Evolutionary conservation across 306 rosid species (phyloP), one percentile per base, ranked within the genome.

Genomic region (Cercis canadensis): DNA sequence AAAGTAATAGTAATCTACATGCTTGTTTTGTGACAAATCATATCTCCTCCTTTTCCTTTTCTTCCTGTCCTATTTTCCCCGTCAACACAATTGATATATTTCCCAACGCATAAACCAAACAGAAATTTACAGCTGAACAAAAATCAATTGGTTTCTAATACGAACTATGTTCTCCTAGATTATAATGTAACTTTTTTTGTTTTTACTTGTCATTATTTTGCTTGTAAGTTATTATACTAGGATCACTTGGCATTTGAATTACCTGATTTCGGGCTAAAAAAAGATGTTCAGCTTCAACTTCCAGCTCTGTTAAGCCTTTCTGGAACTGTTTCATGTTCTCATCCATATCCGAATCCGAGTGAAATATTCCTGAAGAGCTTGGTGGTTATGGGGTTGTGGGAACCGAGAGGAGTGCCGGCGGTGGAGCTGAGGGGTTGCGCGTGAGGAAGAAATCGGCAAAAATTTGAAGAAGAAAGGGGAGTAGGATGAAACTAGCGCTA

Each of bases 261-360:
- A 92, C 90, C 90, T 87, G 88, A 36, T 81, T 78, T 41, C 91
- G 88, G 40, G 98, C 88, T 59, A 93, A 73, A 64, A 93, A 87
- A 75, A 88, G 90, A 66, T 65, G 90, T 70, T 92, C 98, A 10
- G 91, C 98, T 70, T 85, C 96, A 21, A 80, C 51, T 81, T 92
- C 98, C 43, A 90, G 57, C 68, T 86, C 92, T 33, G 82, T 69
- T 77, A 90, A 81, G 8, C 79, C 18, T 5, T 80, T 51, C 57
- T 86, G 90, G 44, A 84, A 76, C 52, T 75, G 79, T 66, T 76
- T 70, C 91, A 86, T 72, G 31, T 24, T 71, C 52, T 85, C 84
- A 34, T 84, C 88, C 96, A 90, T 93, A 45, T 47, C 29, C 29
- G 3, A 24, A 24, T 24, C 29, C 29, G 29, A 24, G 29, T 1